Base-by-base conservation (phyloP, 805 yeast species). In the Teunomyces lycoperdinae region DNA sequence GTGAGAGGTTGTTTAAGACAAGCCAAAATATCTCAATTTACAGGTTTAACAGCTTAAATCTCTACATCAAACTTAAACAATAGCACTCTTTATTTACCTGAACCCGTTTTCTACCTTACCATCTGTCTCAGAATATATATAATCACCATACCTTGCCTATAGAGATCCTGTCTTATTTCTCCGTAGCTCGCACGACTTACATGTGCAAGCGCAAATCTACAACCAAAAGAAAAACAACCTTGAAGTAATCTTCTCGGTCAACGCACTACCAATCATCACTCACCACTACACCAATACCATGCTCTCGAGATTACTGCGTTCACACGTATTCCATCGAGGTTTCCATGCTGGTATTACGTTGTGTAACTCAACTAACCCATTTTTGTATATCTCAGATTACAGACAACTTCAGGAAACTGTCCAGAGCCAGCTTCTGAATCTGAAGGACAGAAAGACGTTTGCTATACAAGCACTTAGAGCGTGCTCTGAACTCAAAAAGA, bases 391-490 rank as follows among this genome's bases (percentile, higher is more conserved):
- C 9, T 24, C 30, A 9, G 48, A 44, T 32, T 44, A 31, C 41
- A 45, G 30, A 14, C 42, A 35, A 4, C 24, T 48, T 13, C 16
- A 36, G 17, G 32, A 44, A 14, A 38, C 43, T 16, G 42, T 48
- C 29, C 20, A 44, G 10, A 28, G 38, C n/a, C 39, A 32, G 24
- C 26, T 35, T 29, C 27, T 11, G 26, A 14, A n/a, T 14, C 6
- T 4, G n/a, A n/a, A 8, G 0, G 29, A 35, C 17, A 10, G n/a
- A 2, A 47, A 35, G 31, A n/a, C 36, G 4, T 11, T 40, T n/a
- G 38, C 44, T 6, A 8, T 49, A 11, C 17, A 20, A 28, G 52
- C 47, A 10, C 41, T 49, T 17, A 34, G 20, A 11, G 28, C 47
- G 13, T 43, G 46, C 14, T 9, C 14, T 13, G 29, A 33, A 9